Base-by-base conservation (phyloP, 1,139 yeast species). In the Suhomyces chickasaworum region DNA sequence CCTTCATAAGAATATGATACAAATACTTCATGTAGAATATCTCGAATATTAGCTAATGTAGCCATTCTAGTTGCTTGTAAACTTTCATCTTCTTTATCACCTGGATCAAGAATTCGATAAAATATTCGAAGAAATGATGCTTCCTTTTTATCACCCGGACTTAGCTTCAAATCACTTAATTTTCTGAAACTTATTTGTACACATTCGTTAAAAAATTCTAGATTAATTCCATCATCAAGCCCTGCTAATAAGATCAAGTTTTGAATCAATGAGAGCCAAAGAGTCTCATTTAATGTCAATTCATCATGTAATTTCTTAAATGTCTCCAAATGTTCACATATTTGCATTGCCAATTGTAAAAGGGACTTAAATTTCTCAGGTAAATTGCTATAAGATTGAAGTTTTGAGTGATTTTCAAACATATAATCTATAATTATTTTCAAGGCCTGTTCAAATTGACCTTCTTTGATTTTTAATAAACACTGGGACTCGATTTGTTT, bases 1-100 rank as follows among this genome's bases (percentile, higher is more conserved):
- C 76, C 75, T 54, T 87, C 93, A 55, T 83, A 84, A 1, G 81
- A 69, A 56, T 83, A 84, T 0, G 89, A 83, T 6, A 81, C 64
- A 51, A 84, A 83, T 6, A 86, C 77, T 46, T 86, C 89, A 37
- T 75, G 77, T 15, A 88, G 65, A 8, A 86, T 79, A 1, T 75
- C 73, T 31, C 86, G 68, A n/a, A 86, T 78, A 53, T 84, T 84
- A 0, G 82, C 77, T 21, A 84, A 56, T 0, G 77, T 72, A 0
- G 86, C 79, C 4, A 61, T 53, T 39, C 65, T 54, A 6, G 60
- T 61, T 7, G 50, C 44, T 7, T 32, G 17, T 8, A 36, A 9
- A 6, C 9, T 21, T 7, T 36, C 39, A 17, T 34, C 48, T 2
- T 64, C 53, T 1, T 59, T 56, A 7, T 60, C 58, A 0, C 71